phyloP scores from a whole-genome alignment of 1,284 basidiomycete genomes.

The Ganoderma sinense region DNA sequence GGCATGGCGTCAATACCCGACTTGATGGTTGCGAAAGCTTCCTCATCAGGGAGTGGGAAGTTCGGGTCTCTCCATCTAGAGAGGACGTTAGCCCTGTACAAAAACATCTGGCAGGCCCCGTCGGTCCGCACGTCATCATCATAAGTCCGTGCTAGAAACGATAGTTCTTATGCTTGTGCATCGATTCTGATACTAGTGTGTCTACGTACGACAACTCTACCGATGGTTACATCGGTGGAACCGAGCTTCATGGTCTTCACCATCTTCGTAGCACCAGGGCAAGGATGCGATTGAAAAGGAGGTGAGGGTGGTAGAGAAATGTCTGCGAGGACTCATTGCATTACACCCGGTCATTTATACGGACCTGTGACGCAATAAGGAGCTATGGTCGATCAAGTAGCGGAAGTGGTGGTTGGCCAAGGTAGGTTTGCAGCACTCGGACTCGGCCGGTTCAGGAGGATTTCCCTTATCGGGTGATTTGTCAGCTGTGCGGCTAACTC shows the following conservation, averaged over 20 bases:
- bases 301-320: neutral
- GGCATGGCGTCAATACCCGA: constrained; percentile 64
- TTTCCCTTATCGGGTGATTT: too few relatives aligned
- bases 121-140: constrained; percentile 53
- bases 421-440: too few relatives aligned
- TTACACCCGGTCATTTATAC: neutral
- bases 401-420: too few relatives aligned
- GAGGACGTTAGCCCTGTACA: neutral
- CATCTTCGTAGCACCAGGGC: neutral
- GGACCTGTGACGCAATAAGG: neutral
- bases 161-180: neutral
- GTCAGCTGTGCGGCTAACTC: too few relatives aligned
- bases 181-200: neutral
- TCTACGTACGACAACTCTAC: constrained; percentile 5
- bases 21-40: constrained; percentile 68
- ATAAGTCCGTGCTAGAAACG: constrained; percentile 51
- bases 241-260: neutral
- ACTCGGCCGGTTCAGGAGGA: too few relatives aligned
- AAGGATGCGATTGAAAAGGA: neutral
- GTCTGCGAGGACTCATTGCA: neutral
- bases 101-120: neutral
- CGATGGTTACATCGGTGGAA: constrained; percentile 1
- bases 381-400: neutral
- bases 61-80: constrained; percentile 30
- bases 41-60: constrained; percentile 54